phyloP scores from a whole-genome alignment of 176 grass and related monocot species.

The Otatea glauca region DNA sequence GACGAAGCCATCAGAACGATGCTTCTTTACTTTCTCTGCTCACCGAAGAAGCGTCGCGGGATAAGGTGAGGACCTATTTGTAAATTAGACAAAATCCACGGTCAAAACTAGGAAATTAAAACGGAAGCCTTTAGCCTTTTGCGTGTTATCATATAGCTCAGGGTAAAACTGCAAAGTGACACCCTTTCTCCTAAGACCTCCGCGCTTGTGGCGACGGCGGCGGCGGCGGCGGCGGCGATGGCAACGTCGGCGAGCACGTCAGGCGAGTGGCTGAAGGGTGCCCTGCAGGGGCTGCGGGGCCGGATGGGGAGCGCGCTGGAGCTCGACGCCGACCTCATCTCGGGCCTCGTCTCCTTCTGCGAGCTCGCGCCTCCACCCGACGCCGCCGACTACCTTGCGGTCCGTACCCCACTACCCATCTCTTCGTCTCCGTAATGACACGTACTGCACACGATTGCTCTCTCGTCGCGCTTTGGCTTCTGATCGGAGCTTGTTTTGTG shows the following conservation, averaged over 20 bases:
- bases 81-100: not conserved
- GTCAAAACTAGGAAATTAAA: not conserved
- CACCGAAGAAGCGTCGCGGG: not conserved
- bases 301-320: constrained; percentile 54
- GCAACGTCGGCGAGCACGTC: constrained; percentile 60
- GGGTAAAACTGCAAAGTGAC: not conserved
- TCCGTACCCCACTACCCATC: constrained; percentile 36
- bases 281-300: constrained; percentile 60
- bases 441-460: not conserved
- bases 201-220: constrained; percentile 25
- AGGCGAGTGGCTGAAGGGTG: constrained; percentile 74
- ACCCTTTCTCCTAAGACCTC: not conserved
- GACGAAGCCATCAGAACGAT: constrained; percentile 35
- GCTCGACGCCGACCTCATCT: constrained; percentile 83
- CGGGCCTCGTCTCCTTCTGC: constrained; percentile 94
- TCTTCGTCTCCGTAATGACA: not conserved
- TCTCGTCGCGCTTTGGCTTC: not conserved
- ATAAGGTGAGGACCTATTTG: constrained; percentile 31
- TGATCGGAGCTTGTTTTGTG: constrained; percentile 8
- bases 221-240: constrained; percentile 43
- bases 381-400: constrained; percentile 85
- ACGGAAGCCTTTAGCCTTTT: not conserved
- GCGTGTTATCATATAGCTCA: not conserved
- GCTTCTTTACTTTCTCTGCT: not conserved
- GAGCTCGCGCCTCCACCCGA: constrained; percentile 88